phyloP scores from a whole-genome alignment of 257 asterid genomes.

The Penstemon newberryi region DNA sequence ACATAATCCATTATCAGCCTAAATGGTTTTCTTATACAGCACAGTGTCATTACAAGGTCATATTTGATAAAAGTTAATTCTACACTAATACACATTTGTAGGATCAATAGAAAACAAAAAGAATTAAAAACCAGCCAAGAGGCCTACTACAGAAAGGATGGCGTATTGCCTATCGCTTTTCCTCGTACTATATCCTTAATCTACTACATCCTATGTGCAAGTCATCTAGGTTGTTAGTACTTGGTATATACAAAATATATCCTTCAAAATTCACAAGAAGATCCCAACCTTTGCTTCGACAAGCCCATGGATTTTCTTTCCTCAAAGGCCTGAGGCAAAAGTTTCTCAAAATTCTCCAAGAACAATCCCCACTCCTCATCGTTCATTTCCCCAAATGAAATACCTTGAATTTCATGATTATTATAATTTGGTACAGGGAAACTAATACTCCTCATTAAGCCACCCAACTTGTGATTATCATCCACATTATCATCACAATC shows the following conservation, averaged over 20 bases:
- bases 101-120: constrained; percentile 17
- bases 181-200: constrained; percentile 32
- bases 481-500: constrained; percentile 19
- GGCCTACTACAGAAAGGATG: constrained; percentile 52
- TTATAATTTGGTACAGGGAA: constrained; percentile 50
- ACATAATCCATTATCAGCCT: too few relatives aligned
- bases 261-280: constrained; percentile 79
- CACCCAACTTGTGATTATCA: constrained; percentile 32
- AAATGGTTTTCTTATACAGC: neutral
- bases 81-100: constrained; percentile 30
- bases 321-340: constrained; percentile 67
- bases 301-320: constrained; percentile 64
- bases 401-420: constrained; percentile 51
- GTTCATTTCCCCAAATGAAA: constrained; percentile 69
- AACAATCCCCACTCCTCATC: constrained; percentile 59
- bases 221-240: constrained; percentile 32
- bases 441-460: constrained; percentile 72
- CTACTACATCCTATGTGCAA: constrained; percentile 45
- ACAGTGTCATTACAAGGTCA: constrained; percentile 5
- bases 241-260: constrained; percentile 24
- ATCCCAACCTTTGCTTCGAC: constrained; percentile 77
- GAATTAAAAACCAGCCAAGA: constrained; percentile 31
- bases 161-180: constrained; percentile 48
- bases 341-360: constrained; percentile 57
- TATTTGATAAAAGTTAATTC: neutral